Base-by-base conservation (phyloP, 2,329 filamentous ascomycete genomes). In the Apiospora kogelbergensis region DNA sequence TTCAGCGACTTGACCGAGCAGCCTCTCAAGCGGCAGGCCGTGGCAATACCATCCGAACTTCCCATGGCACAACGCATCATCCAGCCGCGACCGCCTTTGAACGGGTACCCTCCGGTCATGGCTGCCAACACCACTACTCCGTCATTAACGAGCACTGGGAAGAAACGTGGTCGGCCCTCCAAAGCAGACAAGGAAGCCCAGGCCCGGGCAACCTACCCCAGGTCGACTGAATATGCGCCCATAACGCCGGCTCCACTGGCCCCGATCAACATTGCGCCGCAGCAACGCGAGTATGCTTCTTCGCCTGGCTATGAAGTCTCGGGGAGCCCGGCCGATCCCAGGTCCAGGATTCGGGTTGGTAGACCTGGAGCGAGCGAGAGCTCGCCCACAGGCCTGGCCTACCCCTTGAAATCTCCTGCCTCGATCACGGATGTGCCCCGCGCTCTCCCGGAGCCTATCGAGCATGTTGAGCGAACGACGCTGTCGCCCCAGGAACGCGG, bases 151-250 rank as follows among this genome's bases (percentile, higher is more conserved):
- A 68, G 72, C 64, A 73, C 76, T 24, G 77, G 76, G 10, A 83
- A 80, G 72, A 85, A 84, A 74, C 80, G 83, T 70, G 84, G 84
- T 2, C 79, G 84, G 46, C 84, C 84, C 5, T 81, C 83, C 13
- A 81, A 83, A 68, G 79, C 81, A 15, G 83, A 84, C 68, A 83
- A 81, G 71, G 81, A 79, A 74, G 77, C 77, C 17, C 76, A 78
- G 69, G 76, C 76, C 64, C 77, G 77, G 41, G 76, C 77, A 37
- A 71, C 72, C 66, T 76, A 78, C 42, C 69, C 73, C 37, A 73
- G 77, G 63, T 53, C 74, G 48, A 74, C 73, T 37, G 77, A 79
- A 68, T 79, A 76, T 68, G 60, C 76, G 68, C 75, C 76, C 26
- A 78, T 79, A 40, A 78, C 76, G 40, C 77, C 77, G 30, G 75